Evolutionary conservation across 768 basidiomycete genomes (phyloP).

Genomic region (Lepiota subincarnata): DNA sequence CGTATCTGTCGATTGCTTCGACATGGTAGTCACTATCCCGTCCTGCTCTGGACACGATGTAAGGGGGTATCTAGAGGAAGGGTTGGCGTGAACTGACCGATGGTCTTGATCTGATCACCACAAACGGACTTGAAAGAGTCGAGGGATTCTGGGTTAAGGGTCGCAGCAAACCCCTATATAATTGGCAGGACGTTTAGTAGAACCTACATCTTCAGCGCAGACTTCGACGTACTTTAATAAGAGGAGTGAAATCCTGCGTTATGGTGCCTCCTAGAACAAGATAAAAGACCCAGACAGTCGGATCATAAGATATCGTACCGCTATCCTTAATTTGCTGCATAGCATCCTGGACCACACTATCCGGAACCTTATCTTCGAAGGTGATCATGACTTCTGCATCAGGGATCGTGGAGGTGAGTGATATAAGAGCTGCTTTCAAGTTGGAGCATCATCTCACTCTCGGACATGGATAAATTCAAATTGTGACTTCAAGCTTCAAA

Average conservation of each 20-base stretch:
- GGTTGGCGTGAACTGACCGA: background rate
- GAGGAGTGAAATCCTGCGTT: background rate
- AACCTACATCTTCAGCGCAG: background rate
- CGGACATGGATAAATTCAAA: background rate
- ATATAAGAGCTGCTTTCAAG: background rate
- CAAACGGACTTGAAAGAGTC: background rate
- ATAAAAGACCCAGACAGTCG: background rate
- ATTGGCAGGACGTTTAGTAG: background rate
- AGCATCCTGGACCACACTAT: background rate
- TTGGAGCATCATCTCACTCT: background rate
- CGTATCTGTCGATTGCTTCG: no score
- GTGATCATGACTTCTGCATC: background rate
- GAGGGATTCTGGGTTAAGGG: background rate
- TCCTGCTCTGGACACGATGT: background rate
- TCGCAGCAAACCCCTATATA: constrained; percentile 2
- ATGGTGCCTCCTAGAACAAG: background rate
- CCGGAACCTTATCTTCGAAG: background rate
- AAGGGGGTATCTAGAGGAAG: background rate
- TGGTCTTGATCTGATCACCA: background rate
- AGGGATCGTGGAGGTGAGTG: background rate
- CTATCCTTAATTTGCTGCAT: background rate
- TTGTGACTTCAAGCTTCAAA: no score
- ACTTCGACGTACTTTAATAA: background rate
- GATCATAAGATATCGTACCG: background rate
- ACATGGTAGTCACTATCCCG: background rate